These are phyloP conservation scores for Elongisporangium prolatum DNA, from an alignment of 352 stramenopile species.

Conservation along the genomic window DNA sequence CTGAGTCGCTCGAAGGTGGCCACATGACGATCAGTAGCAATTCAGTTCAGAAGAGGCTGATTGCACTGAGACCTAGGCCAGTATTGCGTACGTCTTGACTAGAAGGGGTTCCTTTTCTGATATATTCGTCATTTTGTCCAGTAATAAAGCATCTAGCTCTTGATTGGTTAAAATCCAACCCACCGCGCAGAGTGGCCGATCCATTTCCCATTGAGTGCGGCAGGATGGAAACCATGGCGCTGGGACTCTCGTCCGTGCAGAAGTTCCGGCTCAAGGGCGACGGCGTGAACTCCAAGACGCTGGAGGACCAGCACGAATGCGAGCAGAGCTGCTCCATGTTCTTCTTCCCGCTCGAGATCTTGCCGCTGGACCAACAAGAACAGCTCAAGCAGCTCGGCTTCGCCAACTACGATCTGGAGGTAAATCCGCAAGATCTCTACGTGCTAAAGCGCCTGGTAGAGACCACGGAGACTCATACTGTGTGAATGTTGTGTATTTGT, in stretches of 20 bases:
- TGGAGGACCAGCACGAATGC: conserved; percentile 77
- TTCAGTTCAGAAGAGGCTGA: no score
- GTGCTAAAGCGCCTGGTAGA: background rate
- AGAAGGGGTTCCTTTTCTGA: no score
- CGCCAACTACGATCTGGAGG: conserved; percentile 56
- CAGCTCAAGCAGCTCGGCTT: conserved; percentile 85
- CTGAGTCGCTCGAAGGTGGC: no score
- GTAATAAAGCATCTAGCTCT: no score
- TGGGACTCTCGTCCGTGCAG: conserved; percentile 28
- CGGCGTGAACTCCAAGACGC: conserved; percentile 44
- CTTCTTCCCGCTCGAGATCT: conserved; percentile 83
- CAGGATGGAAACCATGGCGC: conserved; percentile 1
- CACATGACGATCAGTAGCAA: no score
- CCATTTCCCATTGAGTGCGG: no score
- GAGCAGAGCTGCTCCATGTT: conserved; percentile 90
- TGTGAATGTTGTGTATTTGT: background rate
- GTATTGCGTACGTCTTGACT: no score
- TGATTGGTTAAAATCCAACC: no score
- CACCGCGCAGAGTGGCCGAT: no score
- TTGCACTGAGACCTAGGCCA: no score
- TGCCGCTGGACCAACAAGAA: conserved; percentile 72
- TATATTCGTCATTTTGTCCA: no score
- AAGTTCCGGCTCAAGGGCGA: conserved; percentile 52
- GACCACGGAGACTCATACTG: background rate
- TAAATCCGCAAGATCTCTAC: background rate